A percentile compares a stretch with the other conserved stretches of the same genome.
These are phyloP conservation scores for Vararia minispora DNA, from an alignment of 768 basidiomycete genomes.

Conservation along the genomic window DNA sequence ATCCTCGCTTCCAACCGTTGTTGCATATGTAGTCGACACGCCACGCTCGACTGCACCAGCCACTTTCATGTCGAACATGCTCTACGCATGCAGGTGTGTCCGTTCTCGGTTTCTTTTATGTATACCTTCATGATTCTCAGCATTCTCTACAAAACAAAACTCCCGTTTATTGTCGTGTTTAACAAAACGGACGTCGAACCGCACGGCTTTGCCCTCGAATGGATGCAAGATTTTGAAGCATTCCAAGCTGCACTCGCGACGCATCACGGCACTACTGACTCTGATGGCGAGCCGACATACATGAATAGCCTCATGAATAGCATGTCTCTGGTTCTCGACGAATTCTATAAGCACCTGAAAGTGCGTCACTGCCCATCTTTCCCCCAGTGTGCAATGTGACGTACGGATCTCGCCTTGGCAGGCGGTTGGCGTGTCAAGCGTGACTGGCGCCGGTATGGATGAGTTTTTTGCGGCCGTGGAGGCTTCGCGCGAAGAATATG, in stretches of 20 bases:
- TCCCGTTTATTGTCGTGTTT: slow-evolving; percentile 96
- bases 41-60: slow-evolving; percentile 90
- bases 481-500: slow-evolving; percentile 78
- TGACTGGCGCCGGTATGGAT: slow-evolving; percentile 89
- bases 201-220: slow-evolving; percentile 87
- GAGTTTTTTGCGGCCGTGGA: slow-evolving; percentile 92
- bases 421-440: slow-evolving; percentile 93
- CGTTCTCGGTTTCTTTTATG: neutral
- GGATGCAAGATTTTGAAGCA: slow-evolving; percentile 97
- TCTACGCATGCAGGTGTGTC: slow-evolving; percentile 90
- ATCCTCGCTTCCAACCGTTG: slow-evolving; percentile 83
- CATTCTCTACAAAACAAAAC: slow-evolving; percentile 95
- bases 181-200: slow-evolving; percentile 94
- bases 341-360: slow-evolving; percentile 95
- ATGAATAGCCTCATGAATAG: slow-evolving; percentile 99
- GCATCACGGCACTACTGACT: slow-evolving; percentile 53
- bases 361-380: slow-evolving; percentile 33
- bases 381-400: neutral
- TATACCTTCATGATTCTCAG: slow-evolving; percentile 26
- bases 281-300: slow-evolving; percentile 89
- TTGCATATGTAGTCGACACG: slow-evolving; percentile 97
- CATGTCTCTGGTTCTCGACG: slow-evolving; percentile 96
- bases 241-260: slow-evolving; percentile 83
- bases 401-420: slow-evolving; percentile 20
- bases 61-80: slow-evolving; percentile 99